A percentile compares a stretch with the other conserved stretches of the same genome.
Conservation (phyloP, 306 rosid genomes). For the Gleditsia sinensis region DNA sequence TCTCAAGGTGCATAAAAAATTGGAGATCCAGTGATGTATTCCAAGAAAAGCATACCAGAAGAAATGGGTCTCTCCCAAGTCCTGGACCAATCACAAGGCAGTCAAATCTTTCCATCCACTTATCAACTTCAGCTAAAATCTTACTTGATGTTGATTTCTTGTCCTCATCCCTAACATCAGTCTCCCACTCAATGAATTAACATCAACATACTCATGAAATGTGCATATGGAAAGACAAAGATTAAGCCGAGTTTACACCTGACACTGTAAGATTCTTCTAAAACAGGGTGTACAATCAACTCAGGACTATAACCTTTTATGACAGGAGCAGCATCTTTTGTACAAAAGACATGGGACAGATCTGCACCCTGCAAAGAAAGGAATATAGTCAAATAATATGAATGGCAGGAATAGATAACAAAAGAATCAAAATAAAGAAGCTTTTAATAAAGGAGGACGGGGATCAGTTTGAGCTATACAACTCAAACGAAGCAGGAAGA, state of each 20-base stretch:
- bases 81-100: slow-evolving; percentile 96
- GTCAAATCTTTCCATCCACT: slow-evolving; percentile 90
- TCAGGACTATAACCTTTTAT: slow-evolving; percentile 93
- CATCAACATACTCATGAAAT: slow-evolving; percentile 21
- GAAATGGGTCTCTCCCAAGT: slow-evolving; percentile 93
- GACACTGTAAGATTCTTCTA: slow-evolving; percentile 81
- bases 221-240: slow-evolving; percentile 20
- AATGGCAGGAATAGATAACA: slow-evolving; percentile 10
- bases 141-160: slow-evolving; percentile 44
- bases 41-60: slow-evolving; percentile 60
- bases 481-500: slow-evolving; percentile 5
- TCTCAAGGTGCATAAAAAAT: background rate
- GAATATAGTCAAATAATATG: slow-evolving; percentile 16
- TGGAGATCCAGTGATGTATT: slow-evolving; percentile 12
- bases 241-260: slow-evolving; percentile 45
- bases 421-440: background rate
- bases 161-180: slow-evolving; percentile 74
- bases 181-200: background rate
- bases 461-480: background rate
- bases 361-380: slow-evolving; percentile 74
- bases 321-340: slow-evolving; percentile 87
- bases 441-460: background rate
- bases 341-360: slow-evolving; percentile 92
- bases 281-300: slow-evolving; percentile 84
- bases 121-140: slow-evolving; percentile 78